Evolutionary conservation across 2,329 filamentous ascomycete genomes (phyloP).

Genomic region (Anisogramma anomala): DNA sequence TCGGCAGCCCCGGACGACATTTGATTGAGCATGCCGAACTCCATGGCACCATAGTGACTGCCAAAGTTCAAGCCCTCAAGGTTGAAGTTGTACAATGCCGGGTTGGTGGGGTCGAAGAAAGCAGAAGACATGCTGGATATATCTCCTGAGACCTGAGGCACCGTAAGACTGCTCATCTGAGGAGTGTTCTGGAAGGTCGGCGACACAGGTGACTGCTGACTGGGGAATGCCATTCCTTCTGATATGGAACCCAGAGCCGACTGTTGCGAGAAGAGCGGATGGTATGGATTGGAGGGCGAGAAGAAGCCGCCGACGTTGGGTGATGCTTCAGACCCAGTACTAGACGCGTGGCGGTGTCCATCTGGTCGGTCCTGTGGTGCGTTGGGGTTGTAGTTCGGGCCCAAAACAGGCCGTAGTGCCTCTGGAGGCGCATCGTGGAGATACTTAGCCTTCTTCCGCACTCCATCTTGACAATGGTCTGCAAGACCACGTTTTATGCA

Average conservation of each 20-base stretch:
- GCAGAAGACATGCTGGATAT: slow-evolving; percentile 40
- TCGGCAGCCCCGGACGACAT: slow-evolving; percentile 90
- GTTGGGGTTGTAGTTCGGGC: slow-evolving; percentile 55
- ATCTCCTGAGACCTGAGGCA: slow-evolving; percentile 39
- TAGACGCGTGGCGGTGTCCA: slow-evolving; percentile 36
- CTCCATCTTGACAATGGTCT: slow-evolving; percentile 87
- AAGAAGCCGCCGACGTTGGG: slow-evolving; percentile 33
- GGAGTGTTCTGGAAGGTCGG: slow-evolving; percentile 52
- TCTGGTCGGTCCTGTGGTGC: slow-evolving; percentile 32
- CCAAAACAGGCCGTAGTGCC: slow-evolving; percentile 75
- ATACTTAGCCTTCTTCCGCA: slow-evolving; percentile 98
- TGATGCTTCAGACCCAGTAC: slow-evolving; percentile 34
- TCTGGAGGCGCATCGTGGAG: slow-evolving; percentile 90
- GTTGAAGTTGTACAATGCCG: slow-evolving; percentile 90
- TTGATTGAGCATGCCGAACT: slow-evolving; percentile 92
- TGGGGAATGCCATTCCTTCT: slow-evolving; percentile 43
- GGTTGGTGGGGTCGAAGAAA: slow-evolving; percentile 84
- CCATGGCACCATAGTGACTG: slow-evolving; percentile 88
- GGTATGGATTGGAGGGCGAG: slow-evolving; percentile 36
- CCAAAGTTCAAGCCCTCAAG: slow-evolving; percentile 89
- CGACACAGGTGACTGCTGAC: slow-evolving; percentile 62
- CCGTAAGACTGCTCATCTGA: slow-evolving; percentile 34
- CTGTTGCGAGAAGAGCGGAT: slow-evolving; percentile 41
- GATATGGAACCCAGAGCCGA: slow-evolving; percentile 34
- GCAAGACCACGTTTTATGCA: slow-evolving; percentile 90